Evolutionary conservation across 2,329 filamentous ascomycete genomes (phyloP).

Genomic region (Mycogone perniciosa): DNA sequence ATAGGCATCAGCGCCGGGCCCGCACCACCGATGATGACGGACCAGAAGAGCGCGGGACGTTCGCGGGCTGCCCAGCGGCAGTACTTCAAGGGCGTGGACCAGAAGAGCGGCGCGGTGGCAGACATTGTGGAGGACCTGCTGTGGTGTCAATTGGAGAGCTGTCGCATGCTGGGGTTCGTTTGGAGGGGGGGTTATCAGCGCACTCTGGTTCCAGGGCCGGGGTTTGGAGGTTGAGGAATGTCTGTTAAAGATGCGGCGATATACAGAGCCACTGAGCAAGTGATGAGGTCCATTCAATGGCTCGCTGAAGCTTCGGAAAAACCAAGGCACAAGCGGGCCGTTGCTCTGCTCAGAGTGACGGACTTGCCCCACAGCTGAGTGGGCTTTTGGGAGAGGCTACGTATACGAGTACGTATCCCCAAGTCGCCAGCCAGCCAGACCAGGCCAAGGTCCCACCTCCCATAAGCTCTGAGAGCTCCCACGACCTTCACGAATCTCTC

Average conservation of each 20-base stretch:
- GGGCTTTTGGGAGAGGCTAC: constrained; percentile 25
- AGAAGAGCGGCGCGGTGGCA: constrained; percentile 64
- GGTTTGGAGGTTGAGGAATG: background rate
- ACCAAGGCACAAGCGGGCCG: background rate
- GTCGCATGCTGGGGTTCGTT: too few relatives aligned
- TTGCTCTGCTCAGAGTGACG: constrained; percentile 9
- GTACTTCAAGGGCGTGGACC: constrained; percentile 75
- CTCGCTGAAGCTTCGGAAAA: background rate
- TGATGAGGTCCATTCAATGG: constrained; percentile 2
- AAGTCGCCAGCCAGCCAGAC: constrained; percentile 18
- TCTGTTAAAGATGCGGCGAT: background rate
- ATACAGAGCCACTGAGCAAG: background rate
- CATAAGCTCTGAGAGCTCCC: constrained; percentile 8
- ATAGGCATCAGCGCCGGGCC: constrained; percentile 66
- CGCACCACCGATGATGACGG: constrained; percentile 62
- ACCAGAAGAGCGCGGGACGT: constrained; percentile 88
- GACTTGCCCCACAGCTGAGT: constrained; percentile 2
- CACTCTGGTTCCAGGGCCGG: background rate
- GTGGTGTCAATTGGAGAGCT: background rate
- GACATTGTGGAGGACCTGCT: constrained; percentile 46
- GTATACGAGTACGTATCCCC: constrained; percentile 28
- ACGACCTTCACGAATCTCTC: background rate
- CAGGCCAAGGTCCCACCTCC: constrained; percentile 12
- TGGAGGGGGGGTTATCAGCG: background rate
- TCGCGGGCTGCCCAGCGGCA: constrained; percentile 81